Evolutionary conservation across 176 grass and related monocot genomes (phyloP).

Genomic region (Guadua angustifolia): DNA sequence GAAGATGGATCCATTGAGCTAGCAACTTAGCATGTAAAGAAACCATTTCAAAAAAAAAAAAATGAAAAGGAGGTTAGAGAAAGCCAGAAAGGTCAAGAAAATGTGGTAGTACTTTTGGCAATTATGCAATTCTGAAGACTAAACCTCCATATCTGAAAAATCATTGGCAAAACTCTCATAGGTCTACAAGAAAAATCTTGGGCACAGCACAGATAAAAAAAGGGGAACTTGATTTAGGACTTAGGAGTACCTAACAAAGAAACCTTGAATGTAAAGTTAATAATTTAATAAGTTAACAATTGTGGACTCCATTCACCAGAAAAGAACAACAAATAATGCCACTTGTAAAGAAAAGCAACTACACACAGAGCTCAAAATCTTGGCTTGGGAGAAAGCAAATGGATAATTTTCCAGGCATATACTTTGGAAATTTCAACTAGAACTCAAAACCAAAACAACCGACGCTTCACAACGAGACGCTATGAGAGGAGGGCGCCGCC

Average conservation of each 20-base stretch:
- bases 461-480: background rate
- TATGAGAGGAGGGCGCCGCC: no score
- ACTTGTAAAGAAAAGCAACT: background rate
- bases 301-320: background rate
- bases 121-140: background rate
- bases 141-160: background rate
- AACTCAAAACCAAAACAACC: background rate
- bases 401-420: background rate
- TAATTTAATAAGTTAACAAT: background rate
- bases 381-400: background rate
- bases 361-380: background rate
- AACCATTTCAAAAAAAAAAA: background rate
- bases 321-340: background rate
- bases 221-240: background rate
- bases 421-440: background rate
- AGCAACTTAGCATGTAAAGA: background rate
- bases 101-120: conserved; percentile 7
- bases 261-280: background rate
- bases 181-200: background rate
- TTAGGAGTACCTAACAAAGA: background rate
- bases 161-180: background rate
- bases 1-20: conserved; percentile 8
- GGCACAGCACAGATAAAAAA: conserved; percentile 1
- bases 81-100: background rate
- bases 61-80: background rate